Evolutionary conservation across 352 stramenopile genomes (phyloP).

Genomic region (Albugo laibachii): DNA sequence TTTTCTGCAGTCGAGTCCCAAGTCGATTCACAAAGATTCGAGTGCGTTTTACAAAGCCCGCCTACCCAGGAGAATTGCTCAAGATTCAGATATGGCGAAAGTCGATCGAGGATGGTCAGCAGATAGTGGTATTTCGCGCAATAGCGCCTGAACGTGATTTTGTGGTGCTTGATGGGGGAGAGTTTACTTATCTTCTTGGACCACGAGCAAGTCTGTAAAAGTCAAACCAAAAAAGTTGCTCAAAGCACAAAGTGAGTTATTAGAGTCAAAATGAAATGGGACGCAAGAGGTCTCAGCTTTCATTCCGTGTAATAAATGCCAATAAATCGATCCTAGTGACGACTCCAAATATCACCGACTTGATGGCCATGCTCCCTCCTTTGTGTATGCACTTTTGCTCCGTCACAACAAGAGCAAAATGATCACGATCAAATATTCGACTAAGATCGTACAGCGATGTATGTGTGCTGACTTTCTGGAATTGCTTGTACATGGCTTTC

Average conservation of each 20-base stretch:
- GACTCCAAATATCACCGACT: conserved; percentile 87
- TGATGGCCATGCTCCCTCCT: conserved; percentile 39
- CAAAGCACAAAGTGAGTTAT: neutral
- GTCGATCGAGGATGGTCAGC: conserved; percentile 8
- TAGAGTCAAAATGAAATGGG: neutral
- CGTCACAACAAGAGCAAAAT: conserved; percentile 89
- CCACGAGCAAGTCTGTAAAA: too few relatives aligned
- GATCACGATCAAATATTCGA: conserved; percentile 89
- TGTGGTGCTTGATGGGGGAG: conserved; percentile 56
- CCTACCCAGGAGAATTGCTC: conserved; percentile 73
- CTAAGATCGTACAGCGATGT: conserved; percentile 84
- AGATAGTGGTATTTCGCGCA: conserved; percentile 40
- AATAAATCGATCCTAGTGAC: conserved; percentile 93
- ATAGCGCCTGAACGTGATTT: conserved; percentile 52
- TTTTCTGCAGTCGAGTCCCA: conserved; percentile 34
- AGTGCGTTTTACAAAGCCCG: conserved; percentile 74
- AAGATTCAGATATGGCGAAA: conserved; percentile 67
- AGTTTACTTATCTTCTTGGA: conserved; percentile 16
- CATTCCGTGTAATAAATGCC: conserved; percentile 77
- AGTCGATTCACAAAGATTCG: conserved; percentile 68
- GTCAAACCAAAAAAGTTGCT: too few relatives aligned
- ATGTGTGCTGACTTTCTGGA: conserved; percentile 84
- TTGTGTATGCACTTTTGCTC: conserved; percentile 84
- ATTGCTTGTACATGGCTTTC: conserved; percentile 92
- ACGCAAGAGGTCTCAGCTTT: neutral